These are phyloP conservation scores for Curvularia eragrostidis DNA, from an alignment of 2,329 filamentous ascomycete species.

Conservation along the genomic window DNA sequence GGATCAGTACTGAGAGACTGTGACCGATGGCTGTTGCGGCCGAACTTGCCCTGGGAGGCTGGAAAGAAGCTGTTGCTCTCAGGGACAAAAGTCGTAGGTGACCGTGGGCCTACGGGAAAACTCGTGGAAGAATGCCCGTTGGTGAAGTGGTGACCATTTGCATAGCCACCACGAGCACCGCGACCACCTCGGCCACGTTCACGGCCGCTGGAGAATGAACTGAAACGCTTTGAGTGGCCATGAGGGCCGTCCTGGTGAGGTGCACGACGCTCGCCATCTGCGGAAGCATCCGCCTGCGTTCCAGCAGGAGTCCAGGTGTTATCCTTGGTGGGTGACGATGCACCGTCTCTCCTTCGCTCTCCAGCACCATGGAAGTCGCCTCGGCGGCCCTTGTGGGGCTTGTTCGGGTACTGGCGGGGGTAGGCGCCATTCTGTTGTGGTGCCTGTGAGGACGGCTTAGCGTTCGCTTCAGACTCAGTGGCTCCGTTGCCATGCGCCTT, in stretches of 20 bases:
- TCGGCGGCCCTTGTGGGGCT: slow-evolving; percentile 40
- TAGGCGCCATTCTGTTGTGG: slow-evolving; percentile 35
- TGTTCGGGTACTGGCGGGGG: slow-evolving; percentile 41
- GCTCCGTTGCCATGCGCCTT: slow-evolving; percentile 27
- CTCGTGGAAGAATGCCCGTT: slow-evolving; percentile 50
- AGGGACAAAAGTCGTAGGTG: slow-evolving; percentile 46
- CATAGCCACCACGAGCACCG: slow-evolving; percentile 52
- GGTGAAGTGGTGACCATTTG: slow-evolving; percentile 48
- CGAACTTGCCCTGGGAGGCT: slow-evolving; percentile 50
- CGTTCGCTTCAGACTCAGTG: slow-evolving; percentile 34
- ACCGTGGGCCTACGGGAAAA: slow-evolving; percentile 46
- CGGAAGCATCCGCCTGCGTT: slow-evolving; percentile 44
- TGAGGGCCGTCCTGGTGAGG: slow-evolving; percentile 41
- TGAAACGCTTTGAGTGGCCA: slow-evolving; percentile 43
- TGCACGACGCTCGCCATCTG: slow-evolving; percentile 42
- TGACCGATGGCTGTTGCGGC: slow-evolving; percentile 62
- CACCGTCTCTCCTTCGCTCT: slow-evolving; percentile 45
- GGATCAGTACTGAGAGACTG: slow-evolving; percentile 66
- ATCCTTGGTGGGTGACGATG: slow-evolving; percentile 43
- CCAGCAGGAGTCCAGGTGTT: slow-evolving; percentile 36
- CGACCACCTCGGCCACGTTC: slow-evolving; percentile 57
- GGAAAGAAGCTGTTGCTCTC: slow-evolving; percentile 46
- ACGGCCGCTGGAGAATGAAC: slow-evolving; percentile 47
- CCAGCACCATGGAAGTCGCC: slow-evolving; percentile 37
- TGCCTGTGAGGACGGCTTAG: slow-evolving; percentile 29